These are phyloP conservation scores for Colletotrichum filicis DNA, from an alignment of 2,329 filamentous ascomycete species.

Conservation along the genomic window DNA sequence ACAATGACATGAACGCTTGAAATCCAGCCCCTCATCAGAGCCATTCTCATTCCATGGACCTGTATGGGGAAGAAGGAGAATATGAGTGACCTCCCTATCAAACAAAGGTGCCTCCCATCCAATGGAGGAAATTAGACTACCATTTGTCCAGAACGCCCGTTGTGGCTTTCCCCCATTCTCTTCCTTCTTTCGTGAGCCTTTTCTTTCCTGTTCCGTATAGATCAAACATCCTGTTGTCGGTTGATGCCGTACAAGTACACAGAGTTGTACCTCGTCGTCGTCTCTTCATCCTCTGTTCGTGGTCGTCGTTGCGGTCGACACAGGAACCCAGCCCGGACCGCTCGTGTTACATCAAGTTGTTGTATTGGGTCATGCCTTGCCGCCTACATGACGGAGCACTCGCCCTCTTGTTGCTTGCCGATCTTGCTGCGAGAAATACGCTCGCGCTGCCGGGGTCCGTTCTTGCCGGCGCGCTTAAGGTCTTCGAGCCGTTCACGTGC, in stretches of 20 bases:
- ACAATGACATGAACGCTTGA: not conserved
- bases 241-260: constrained; percentile 17
- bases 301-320: constrained; percentile 19
- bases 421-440: constrained; percentile 84
- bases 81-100: not conserved
- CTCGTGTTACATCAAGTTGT: constrained; percentile 7
- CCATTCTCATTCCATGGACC: not conserved
- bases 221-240: constrained; percentile 7
- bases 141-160: constrained; percentile 7
- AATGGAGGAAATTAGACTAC: not conserved
- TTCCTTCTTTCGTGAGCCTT: not conserved
- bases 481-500: constrained; percentile 93
- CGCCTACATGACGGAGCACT: constrained; percentile 84
- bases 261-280: not conserved
- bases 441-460: constrained; percentile 78
- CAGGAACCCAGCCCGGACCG: constrained; percentile 26
- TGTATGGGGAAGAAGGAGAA: not conserved
- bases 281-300: constrained; percentile 13
- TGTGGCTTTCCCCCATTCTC: not conserved
- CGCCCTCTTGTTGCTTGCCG: constrained; percentile 86
- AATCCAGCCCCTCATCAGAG: not conserved
- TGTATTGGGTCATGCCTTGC: not conserved
- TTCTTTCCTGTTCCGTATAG: not conserved
- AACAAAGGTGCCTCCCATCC: not conserved
- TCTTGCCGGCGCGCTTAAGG: constrained; percentile 78